Evolutionary conservation across 2,329 filamentous ascomycete species (phyloP).

Genomic region (Beauveria scarabaeidicola): DNA sequence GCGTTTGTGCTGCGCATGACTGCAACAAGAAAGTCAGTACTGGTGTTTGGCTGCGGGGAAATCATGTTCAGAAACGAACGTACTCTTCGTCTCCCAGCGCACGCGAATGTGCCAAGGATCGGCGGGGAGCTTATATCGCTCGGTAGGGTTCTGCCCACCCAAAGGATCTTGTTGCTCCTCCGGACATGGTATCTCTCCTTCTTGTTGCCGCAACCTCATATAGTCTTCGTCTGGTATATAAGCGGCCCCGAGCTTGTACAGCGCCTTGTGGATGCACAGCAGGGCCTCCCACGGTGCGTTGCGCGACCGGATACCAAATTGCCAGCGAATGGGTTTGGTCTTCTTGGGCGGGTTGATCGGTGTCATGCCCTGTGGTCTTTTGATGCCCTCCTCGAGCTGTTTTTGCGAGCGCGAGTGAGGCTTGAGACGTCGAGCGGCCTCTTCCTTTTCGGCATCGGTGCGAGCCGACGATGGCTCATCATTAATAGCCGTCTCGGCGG

Average conservation of each 20-base stretch:
- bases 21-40: constrained; percentile 14
- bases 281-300: constrained; percentile 93
- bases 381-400: constrained; percentile 56
- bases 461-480: constrained; percentile 43
- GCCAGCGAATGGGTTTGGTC: constrained; percentile 80
- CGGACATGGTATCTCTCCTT: constrained; percentile 29
- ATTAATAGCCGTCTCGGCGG: constrained; percentile 34
- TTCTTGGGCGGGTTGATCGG: constrained; percentile 59
- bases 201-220: constrained; percentile 23
- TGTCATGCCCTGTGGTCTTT: constrained; percentile 53
- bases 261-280: constrained; percentile 86
- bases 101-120: constrained; percentile 94
- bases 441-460: constrained; percentile 69
- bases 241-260: constrained; percentile 78
- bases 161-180: constrained; percentile 28
- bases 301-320: constrained; percentile 91
- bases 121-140: constrained; percentile 75
- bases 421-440: constrained; percentile 71
- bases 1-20: constrained; percentile 31
- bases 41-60: not conserved
- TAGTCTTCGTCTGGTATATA: constrained; percentile 67
- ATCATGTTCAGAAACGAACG: constrained; percentile 29
- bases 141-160: constrained; percentile 40
- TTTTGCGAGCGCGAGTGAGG: constrained; percentile 70
- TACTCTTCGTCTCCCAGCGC: constrained; percentile 76